phyloP scores from a whole-genome alignment of 371 early-diverging fungal genomes.

The Rhizopus delemar region DNA sequence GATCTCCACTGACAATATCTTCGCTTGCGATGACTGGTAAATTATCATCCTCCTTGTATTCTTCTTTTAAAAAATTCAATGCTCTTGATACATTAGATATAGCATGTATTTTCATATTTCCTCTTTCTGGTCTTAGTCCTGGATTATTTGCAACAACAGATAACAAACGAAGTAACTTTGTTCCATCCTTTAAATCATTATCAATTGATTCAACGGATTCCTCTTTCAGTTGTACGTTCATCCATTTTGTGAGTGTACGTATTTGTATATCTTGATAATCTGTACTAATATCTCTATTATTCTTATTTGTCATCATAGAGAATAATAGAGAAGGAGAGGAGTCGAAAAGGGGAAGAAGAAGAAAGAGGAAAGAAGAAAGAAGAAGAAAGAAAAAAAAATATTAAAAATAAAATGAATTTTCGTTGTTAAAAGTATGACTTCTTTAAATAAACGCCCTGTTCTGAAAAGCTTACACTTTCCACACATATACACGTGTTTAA shows the following conservation, averaged over 20 bases:
- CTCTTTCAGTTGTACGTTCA: conserved; percentile 70
- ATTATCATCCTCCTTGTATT: conserved; percentile 53
- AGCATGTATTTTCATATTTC: conserved; percentile 72
- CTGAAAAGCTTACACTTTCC: too few relatives aligned
- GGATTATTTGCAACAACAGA: conserved; percentile 52
- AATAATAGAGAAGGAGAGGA: background rate
- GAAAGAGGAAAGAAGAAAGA: conserved; percentile 1
- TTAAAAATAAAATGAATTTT: conserved; percentile 4
- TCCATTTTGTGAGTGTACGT: conserved; percentile 82
- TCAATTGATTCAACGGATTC: conserved; percentile 45
- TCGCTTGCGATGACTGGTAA: conserved; percentile 77
- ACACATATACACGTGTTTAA: too few relatives aligned
- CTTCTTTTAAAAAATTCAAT: conserved; percentile 64
- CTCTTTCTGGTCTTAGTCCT: conserved; percentile 57
- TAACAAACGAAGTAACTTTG: conserved; percentile 57
- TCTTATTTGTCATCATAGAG: conserved; percentile 16
- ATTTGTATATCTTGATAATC: conserved; percentile 67
- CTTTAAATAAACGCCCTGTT: background rate
- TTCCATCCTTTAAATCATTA: conserved; percentile 65
- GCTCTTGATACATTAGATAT: conserved; percentile 79
- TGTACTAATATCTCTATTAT: conserved; percentile 39
- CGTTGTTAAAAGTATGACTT: background rate
- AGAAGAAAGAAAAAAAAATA: background rate
- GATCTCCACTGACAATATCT: conserved; percentile 83
- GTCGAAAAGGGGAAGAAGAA: background rate